Evolutionary conservation across 192 early-diverging fungal genomes (phyloP).

Genomic region (Ambispora gerdemannii): DNA sequence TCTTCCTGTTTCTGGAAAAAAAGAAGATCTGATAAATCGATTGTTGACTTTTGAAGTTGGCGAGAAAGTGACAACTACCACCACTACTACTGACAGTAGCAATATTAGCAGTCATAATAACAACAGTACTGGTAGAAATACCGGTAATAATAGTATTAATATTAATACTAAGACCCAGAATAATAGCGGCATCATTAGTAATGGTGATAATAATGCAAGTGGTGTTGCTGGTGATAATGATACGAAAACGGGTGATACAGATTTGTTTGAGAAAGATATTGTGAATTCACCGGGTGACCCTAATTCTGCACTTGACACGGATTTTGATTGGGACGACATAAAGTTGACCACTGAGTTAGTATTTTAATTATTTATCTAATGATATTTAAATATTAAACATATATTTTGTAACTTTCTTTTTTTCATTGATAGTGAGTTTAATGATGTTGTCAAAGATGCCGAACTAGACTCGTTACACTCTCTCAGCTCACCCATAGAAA

Average conservation of each 20-base stretch:
- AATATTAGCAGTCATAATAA: background rate
- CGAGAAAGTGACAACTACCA: background rate
- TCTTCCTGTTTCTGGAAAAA: conserved; percentile 59
- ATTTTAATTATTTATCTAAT: background rate
- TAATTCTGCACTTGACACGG: conserved; percentile 34
- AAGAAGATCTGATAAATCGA: conserved; percentile 62
- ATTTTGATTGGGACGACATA: conserved; percentile 43
- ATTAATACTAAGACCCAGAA: background rate
- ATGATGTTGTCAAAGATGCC: background rate
- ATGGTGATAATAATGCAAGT: no score
- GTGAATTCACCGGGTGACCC: conserved; percentile 24
- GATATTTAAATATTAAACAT: background rate
- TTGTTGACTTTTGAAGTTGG: conserved; percentile 37
- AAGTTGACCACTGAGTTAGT: conserved; percentile 38
- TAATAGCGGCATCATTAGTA: background rate
- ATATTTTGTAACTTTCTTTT: background rate
- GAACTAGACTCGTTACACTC: conserved; percentile 6
- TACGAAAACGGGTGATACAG: background rate
- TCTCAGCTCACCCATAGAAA: conserved; percentile 12
- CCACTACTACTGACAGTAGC: background rate
- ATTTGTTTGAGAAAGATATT: conserved; percentile 23
- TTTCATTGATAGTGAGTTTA: background rate
- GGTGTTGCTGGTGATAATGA: background rate
- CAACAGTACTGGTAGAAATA: background rate
- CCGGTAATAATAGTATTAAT: background rate